Evolutionary conservation across 208 protist genomes (phyloP), one percentile per base, ranked within the genome.

Genomic region (Leishmania martiniquensis): DNA sequence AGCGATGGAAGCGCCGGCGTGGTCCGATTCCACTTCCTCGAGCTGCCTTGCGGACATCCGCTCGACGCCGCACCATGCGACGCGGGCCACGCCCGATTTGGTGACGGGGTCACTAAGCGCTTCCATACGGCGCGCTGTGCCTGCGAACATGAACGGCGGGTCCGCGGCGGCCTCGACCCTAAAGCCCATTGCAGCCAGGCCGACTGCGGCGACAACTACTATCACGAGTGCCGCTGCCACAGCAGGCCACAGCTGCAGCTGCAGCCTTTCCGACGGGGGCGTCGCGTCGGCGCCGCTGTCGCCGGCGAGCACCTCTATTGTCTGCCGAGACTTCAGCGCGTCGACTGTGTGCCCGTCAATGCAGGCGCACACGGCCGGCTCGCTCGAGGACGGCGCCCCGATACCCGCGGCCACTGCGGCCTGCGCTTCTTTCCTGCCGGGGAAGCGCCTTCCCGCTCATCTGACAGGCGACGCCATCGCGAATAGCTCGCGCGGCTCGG

Each of bases 311-410:
- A 55, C 39, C n/a, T 37, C 67, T 4, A 42, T 55, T 55, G 4
- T 51, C 29, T 55, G 22, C 45, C 67, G 52, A 13, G 51, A 7
- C 25, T 10, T 25, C 52, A 39, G 1, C 44, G 32, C 57, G 9
- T 73, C 77, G 12, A 42, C 72, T 3, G 75, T 78, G 29, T 85
- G 81, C 65, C 81, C 81, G 1, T 85, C 81, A 39, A 81, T 85
- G 81, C 75, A 68, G 34, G 65, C 81, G 4, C 76, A 70, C 81
- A 81, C 69, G 29, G 62, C 44, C 5, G 17, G 39, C 39, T 69
- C 63, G n/a, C 47, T 63, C 4, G 51, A 71, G 45, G 51, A 29
- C 63, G 49, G 52, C 65, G 4, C 42, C 39, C 52, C 29, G 47
- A 49, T 4, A 49, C n/a, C 66, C 9, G 17, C 17, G 49, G 25